These are phyloP conservation scores for Hansenula anomala DNA, from an alignment of 1,139 yeast species.

Conservation along the genomic window DNA sequence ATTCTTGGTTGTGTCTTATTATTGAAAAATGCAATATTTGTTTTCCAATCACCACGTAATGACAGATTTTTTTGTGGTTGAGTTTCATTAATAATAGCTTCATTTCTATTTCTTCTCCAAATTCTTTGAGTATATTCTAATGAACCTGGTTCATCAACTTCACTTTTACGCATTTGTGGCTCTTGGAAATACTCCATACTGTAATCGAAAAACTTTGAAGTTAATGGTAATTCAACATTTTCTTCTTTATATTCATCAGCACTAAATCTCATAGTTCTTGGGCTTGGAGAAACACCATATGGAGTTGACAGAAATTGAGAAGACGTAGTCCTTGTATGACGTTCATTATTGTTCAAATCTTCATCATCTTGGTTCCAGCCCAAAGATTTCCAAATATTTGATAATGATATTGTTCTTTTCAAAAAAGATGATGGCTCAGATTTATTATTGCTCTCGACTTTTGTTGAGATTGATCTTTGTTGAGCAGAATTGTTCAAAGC, in stretches of 20 bases:
- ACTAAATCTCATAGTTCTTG: constrained; percentile 36
- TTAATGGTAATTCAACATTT: constrained; percentile 51
- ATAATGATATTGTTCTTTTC: constrained; percentile 21
- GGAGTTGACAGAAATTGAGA: constrained; percentile 24
- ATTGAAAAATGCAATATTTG: constrained; percentile 54
- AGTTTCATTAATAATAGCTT: constrained; percentile 77
- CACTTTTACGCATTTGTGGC: constrained; percentile 88
- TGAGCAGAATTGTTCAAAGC: no score
- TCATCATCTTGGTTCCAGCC: constrained; percentile 17
- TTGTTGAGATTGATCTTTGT: constrained; percentile 10
- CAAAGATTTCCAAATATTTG: constrained; percentile 16
- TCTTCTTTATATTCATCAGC: constrained; percentile 21
- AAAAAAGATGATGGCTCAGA: constrained; percentile 12
- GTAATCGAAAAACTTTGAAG: constrained; percentile 80
- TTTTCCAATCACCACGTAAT: constrained; percentile 81
- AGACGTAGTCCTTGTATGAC: constrained; percentile 1
- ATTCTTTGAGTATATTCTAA: constrained; percentile 75
- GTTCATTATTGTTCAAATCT: background rate
- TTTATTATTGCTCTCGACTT: constrained; percentile 2
- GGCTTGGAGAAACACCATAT: constrained; percentile 47
- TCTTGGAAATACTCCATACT: constrained; percentile 93
- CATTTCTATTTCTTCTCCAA: constrained; percentile 92
- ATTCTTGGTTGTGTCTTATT: constrained; percentile 78
- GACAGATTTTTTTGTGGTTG: constrained; percentile 88
- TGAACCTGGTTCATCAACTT: constrained; percentile 91